Evolutionary conservation across 305 asterid genomes (phyloP), one percentile per base, ranked within the genome.

Genomic region (Petunia hybrid): DNA sequence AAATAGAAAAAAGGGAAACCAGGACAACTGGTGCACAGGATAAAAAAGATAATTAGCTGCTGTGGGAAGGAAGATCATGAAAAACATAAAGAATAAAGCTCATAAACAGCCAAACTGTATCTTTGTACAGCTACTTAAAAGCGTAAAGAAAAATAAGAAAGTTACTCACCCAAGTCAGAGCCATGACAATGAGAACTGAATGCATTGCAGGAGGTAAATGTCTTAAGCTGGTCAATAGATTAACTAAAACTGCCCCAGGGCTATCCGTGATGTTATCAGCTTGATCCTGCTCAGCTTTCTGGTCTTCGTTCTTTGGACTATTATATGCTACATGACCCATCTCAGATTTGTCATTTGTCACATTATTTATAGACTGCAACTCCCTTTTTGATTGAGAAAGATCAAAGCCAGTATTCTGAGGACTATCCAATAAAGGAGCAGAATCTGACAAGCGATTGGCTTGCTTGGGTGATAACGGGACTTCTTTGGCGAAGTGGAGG

Each of bases 1-100:
- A 75, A 96, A 97, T 66, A 97, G 97, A 79, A 97, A 97, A 88
- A 97, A 97, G n/a, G 99, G 99, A 87, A 96, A 96, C 99, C 99
- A 96, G 79, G 99, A 93, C 86, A 94, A 64, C 99, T 96, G 87
- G 80, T 69, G 51, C 83, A 60, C 86, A 85, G 36, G 78, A 41
- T 76, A 73, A 22, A 62, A 51, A 66, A 22, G n/a, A 45, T 36
- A 73, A 6, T 36, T 73, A 73, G 46, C 38, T 14, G 63, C 43
- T 48, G 36, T 6, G 63, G 63, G 36, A 46, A 22, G 31, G 31
- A 22, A 36, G 46, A 6, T 6, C 35, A 51, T 16, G 6, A 48
- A 45, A 73, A 48, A 48, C 42, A 1, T 6, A 51, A 13, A 73
- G 63, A 51, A 73, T 73, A 51, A 73, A 73, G 35, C 53, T 73